Evolutionary conservation across 352 stramenopile genomes (phyloP).

Genomic region (Phytophthora kernoviae): DNA sequence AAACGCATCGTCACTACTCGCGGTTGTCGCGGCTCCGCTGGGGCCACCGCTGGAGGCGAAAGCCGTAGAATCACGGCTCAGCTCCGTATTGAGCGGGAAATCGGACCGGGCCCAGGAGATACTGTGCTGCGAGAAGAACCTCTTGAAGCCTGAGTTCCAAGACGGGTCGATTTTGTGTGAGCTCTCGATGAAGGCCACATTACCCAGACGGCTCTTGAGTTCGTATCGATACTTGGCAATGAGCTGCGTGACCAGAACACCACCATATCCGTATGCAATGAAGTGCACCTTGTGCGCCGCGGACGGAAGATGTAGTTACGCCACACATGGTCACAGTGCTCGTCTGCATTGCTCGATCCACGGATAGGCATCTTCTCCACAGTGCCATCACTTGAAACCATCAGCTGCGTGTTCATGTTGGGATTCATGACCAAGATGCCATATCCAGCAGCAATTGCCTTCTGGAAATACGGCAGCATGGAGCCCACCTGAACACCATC

Average conservation of each 20-base stretch:
- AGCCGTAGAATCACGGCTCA: constrained; percentile 39
- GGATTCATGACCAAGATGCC: constrained; percentile 90
- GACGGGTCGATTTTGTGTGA: constrained; percentile 76
- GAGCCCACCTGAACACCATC: constrained; percentile 89
- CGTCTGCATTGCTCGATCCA: constrained; percentile 82
- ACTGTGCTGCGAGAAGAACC: constrained; percentile 82
- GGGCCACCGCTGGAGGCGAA: constrained; percentile 18
- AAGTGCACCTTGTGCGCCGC: constrained; percentile 89
- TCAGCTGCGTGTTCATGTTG: constrained; percentile 90
- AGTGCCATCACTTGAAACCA: constrained; percentile 58
- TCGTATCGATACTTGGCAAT: constrained; percentile 83
- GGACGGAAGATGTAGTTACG: constrained; percentile 84
- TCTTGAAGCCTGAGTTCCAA: constrained; percentile 76
- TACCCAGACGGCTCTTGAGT: constrained; percentile 80
- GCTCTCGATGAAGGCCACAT: constrained; percentile 90
- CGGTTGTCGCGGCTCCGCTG: constrained; percentile 15
- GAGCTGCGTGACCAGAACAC: constrained; percentile 76
- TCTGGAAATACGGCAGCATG: constrained; percentile 90
- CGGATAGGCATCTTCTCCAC: constrained; percentile 83
- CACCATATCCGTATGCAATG: constrained; percentile 87
- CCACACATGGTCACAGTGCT: constrained; percentile 90
- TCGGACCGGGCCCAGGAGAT: constrained; percentile 79
- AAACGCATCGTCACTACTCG: constrained; percentile 26
- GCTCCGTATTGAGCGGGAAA: constrained; percentile 67
- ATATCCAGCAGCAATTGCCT: constrained; percentile 74